phyloP scores from a whole-genome alignment of 2,329 filamentous ascomycete species.

The Cladobotryum protrusum region DNA sequence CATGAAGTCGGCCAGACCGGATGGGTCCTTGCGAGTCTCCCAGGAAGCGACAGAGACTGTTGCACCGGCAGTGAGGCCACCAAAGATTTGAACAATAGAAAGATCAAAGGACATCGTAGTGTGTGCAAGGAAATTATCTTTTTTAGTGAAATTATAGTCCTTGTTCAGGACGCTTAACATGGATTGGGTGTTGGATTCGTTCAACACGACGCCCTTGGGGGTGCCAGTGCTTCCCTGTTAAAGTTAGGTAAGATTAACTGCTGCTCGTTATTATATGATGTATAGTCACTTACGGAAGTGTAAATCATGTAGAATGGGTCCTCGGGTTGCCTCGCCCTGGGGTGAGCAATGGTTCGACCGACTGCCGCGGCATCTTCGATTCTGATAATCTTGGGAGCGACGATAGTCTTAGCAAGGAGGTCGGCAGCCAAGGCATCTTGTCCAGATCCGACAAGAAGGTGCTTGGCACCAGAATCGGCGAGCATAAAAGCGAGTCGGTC shows the following conservation, averaged over 20 bases:
- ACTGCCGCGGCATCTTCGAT: constrained; percentile 16
- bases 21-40: constrained; percentile 19
- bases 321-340: constrained; percentile 12
- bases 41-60: constrained; percentile 18
- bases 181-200: constrained; percentile 19
- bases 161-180: constrained; percentile 20
- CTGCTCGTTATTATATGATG: neutral
- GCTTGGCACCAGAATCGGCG: constrained; percentile 13
- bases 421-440: constrained; percentile 15
- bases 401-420: constrained; percentile 12
- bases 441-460: constrained; percentile 17
- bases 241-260: neutral
- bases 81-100: constrained; percentile 19
- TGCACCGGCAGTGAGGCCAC: constrained; percentile 17
- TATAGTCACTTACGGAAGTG: constrained; percentile 17
- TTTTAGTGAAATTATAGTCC: constrained; percentile 15
- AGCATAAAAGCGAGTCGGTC: constrained; percentile 22
- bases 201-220: constrained; percentile 20
- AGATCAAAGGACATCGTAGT: constrained; percentile 21
- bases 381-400: constrained; percentile 13
- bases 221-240: constrained; percentile 20
- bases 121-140: constrained; percentile 19
- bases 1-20: constrained; percentile 20
- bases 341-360: constrained; percentile 10
- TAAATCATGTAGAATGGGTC: constrained; percentile 23